Evolutionary conservation across 441 rosid species (phyloP).

Genomic region (Jatropha podagrica): DNA sequence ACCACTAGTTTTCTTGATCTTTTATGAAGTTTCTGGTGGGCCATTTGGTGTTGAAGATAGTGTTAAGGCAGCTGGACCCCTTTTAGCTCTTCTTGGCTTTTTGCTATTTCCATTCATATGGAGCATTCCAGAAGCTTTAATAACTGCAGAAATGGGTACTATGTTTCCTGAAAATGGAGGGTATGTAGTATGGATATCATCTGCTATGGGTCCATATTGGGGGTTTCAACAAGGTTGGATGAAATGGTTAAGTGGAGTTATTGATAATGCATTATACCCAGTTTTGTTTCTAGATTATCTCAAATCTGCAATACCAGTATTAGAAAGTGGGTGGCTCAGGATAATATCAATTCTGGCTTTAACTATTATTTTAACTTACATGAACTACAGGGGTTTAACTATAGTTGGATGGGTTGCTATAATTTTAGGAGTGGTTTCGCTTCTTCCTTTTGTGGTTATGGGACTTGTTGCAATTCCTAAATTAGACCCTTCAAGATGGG

Average conservation of each 20-base stretch:
- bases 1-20: constrained; percentile 68
- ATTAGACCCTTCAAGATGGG: constrained; percentile 60
- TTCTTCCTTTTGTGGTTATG: constrained; percentile 63
- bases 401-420: constrained; percentile 65
- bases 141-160: constrained; percentile 71
- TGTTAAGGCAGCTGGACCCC: constrained; percentile 67
- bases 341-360: constrained; percentile 38
- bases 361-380: constrained; percentile 47
- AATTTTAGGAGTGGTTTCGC: constrained; percentile 50
- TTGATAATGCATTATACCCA: constrained; percentile 62
- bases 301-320: constrained; percentile 52
- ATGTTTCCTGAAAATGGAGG: constrained; percentile 74
- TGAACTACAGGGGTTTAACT: constrained; percentile 61
- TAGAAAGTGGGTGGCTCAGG: constrained; percentile 48
- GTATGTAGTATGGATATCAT: constrained; percentile 70
- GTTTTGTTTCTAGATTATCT: constrained; percentile 63
- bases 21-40: constrained; percentile 73
- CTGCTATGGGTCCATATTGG: constrained; percentile 67
- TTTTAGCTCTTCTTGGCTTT: constrained; percentile 58
- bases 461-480: constrained; percentile 54
- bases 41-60: constrained; percentile 68
- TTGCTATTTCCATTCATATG: constrained; percentile 57
- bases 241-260: constrained; percentile 81
- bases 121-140: constrained; percentile 76
- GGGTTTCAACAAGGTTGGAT: constrained; percentile 83